Conservation (phyloP, 148 eudicot genomes). For the Nepenthes mirabilis region DNA sequence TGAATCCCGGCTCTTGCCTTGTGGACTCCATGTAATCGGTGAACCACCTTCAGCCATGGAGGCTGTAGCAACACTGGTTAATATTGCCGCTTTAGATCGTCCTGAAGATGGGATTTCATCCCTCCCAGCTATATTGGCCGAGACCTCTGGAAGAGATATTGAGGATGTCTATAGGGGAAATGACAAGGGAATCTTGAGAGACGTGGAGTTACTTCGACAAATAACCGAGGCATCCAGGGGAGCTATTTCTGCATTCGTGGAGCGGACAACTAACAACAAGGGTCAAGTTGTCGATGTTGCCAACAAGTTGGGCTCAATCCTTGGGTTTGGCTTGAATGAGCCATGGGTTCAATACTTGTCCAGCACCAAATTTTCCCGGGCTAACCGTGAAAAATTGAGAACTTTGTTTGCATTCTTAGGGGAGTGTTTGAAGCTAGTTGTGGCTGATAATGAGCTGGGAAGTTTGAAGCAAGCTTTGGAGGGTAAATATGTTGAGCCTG, state of each 20-base stretch:
- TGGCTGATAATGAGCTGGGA: slow-evolving; percentile 87
- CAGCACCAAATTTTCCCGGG: slow-evolving; percentile 64
- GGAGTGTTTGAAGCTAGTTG: slow-evolving; percentile 75
- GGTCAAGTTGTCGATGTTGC: slow-evolving; percentile 90
- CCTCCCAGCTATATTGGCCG: slow-evolving; percentile 71
- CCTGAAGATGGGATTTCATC: slow-evolving; percentile 69
- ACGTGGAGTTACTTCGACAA: slow-evolving; percentile 75
- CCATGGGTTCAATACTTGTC: slow-evolving; percentile 87
- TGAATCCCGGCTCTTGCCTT: slow-evolving; percentile 82
- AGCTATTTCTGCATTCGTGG: slow-evolving; percentile 58
- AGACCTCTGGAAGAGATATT: slow-evolving; percentile 67
- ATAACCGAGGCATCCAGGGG: slow-evolving; percentile 85
- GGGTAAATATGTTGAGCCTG: slow-evolving; percentile 91
- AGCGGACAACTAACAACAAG: slow-evolving; percentile 58
- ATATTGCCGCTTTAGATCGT: slow-evolving; percentile 92
- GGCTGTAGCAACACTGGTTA: slow-evolving; percentile 91
- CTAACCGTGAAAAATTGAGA: slow-evolving; percentile 81
- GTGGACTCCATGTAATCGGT: slow-evolving; percentile 92
- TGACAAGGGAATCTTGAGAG: slow-evolving; percentile 72
- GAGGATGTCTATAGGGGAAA: slow-evolving; percentile 82
- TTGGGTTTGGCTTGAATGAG: slow-evolving; percentile 81
- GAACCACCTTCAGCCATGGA: slow-evolving; percentile 97
- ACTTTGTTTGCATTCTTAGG: slow-evolving; percentile 60
- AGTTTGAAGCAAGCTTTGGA: slow-evolving; percentile 89
- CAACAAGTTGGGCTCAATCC: slow-evolving; percentile 52